Percentiles rank a stretch among this genome's conserved stretches.
phyloP scores from a whole-genome alignment of 306 rosid species.

The Cicer pinnatifidum region DNA sequence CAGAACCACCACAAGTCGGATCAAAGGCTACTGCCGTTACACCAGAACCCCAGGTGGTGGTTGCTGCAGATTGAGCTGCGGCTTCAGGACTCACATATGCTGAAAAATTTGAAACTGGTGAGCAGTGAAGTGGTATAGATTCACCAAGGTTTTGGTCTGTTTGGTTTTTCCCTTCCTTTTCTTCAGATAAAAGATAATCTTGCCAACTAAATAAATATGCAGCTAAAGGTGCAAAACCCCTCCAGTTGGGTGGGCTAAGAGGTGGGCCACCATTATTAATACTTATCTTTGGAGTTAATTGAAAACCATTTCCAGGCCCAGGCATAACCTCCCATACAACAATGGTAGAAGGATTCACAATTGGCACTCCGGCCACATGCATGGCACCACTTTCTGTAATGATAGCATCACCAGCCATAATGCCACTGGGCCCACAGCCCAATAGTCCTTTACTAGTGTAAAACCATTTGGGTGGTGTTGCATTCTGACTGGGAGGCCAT shows the following conservation, averaged over 20 bases:
- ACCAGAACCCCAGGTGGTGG: constrained; percentile 98
- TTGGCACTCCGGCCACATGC: constrained; percentile 98
- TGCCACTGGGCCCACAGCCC: constrained; percentile 97
- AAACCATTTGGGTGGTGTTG: constrained; percentile 78
- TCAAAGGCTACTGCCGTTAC: constrained; percentile 96
- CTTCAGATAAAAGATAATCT: constrained; percentile 75
- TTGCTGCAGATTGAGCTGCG: constrained; percentile 86
- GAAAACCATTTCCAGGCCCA: constrained; percentile 93
- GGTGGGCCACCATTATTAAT: constrained; percentile 70
- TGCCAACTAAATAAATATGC: constrained; percentile 96
- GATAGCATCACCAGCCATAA: constrained; percentile 96
- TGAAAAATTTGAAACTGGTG: constrained; percentile 98
- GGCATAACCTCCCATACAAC: constrained; percentile 99
- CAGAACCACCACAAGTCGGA: constrained; percentile 93
- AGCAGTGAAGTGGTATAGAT: constrained; percentile 77
- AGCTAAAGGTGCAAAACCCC: constrained; percentile 87
- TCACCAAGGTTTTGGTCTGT: constrained; percentile 65
- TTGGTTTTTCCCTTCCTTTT: constrained; percentile 72
- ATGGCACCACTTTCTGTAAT: constrained; percentile 92
- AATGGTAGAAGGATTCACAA: constrained; percentile 88
- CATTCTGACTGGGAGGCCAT: constrained; percentile 83
- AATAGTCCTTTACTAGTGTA: constrained; percentile 86
- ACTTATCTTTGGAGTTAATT: constrained; percentile 74
- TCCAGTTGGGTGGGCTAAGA: constrained; percentile 77
- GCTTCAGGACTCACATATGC: constrained; percentile 96